Conservation (phyloP, 1,139 yeast species). For the Taphrina pruni region DNA sequence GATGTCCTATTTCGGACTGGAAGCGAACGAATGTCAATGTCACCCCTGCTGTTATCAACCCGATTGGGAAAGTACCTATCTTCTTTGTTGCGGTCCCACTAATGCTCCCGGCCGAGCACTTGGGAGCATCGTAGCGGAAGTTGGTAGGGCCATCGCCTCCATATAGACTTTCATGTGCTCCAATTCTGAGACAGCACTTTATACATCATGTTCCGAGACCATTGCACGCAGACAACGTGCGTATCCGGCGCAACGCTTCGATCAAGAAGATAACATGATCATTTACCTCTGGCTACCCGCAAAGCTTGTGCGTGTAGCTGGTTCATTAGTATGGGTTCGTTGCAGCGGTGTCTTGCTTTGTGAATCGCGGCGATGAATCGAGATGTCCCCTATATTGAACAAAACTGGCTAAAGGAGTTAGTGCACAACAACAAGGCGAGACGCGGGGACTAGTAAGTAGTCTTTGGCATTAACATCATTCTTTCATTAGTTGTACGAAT, state of each 20-base stretch:
- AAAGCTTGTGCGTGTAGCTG: too few species aligned
- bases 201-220: neutral
- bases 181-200: neutral
- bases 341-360: neutral
- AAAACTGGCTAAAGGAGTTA: neutral
- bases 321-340: too few species aligned
- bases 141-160: neutral
- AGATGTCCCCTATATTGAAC: neutral
- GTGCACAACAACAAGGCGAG: neutral
- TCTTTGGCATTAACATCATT: neutral
- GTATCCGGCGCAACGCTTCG: neutral
- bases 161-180: neutral
- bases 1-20: conserved; percentile 1
- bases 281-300: neutral
- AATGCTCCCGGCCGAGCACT: neutral
- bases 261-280: neutral
- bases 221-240: neutral
- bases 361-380: neutral
- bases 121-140: neutral
- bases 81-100: conserved; percentile 11
- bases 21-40: neutral
- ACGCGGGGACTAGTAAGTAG: neutral
- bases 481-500: neutral
- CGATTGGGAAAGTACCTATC: neutral
- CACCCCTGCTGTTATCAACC: neutral